Evolutionary conservation across 257 asterid species (phyloP), one percentile per base, ranked within the genome.

Genomic region (Penstemon davidsonii): DNA sequence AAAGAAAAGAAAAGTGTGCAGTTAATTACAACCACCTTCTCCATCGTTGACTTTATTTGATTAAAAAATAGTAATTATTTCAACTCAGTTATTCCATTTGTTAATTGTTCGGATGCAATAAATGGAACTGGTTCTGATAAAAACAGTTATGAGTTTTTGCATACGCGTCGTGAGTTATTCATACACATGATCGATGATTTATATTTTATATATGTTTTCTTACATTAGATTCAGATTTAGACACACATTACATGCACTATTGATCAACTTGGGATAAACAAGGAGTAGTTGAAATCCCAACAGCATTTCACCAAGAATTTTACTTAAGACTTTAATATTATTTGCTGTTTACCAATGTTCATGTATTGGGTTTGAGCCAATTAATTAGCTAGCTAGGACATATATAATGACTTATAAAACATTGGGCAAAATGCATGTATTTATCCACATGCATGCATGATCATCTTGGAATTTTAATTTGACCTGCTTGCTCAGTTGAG

Each of bases 11-110:
- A 25, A 25, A 25, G 33, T 25, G 54, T 55, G 66, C 58, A 58
- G 66, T 67, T 70, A 54, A 76, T 67, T 71, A 60, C 64, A 43
- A 56, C 77, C 75, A 57, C 75, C 70, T 67, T 74, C 44, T 9
- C 50, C 40, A 66, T 19, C 73, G 82, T 82, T 82, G 87, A 76
- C 87, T 71, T 82, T 13, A 4, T 67, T 18, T 36, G 37, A 4
- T 46, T 18, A 10, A 38, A 33, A 12, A 44, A 7, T 13, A 15
- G 33, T 25, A 25, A 25, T 25, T 25, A 25, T 37, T 64, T 2
- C 6, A 9, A 58, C 18, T 45, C 10, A 37, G 45, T 47, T 3
- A 5, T 63, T 53, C 8, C 8, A 4, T 67, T 13, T 47, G 39
- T 47, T 65, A 36, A 47, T 59, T 39, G 46, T 49, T 66, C n/a